Conservation (phyloP, 1,284 basidiomycete species). For the Vanrija pseudolonga region DNA sequence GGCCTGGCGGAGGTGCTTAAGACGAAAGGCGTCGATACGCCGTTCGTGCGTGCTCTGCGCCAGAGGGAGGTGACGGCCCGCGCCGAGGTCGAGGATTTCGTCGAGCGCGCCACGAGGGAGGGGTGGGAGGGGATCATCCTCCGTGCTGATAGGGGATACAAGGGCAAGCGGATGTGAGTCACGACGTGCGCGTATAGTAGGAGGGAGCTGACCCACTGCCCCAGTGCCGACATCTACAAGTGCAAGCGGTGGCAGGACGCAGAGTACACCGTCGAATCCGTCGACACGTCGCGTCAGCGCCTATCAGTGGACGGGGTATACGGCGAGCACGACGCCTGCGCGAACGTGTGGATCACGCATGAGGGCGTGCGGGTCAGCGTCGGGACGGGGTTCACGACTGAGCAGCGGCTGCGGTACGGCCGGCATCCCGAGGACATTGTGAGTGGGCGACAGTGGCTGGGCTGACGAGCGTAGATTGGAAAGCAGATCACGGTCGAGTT, state of each 20-base stretch:
- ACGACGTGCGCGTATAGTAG: too few species aligned
- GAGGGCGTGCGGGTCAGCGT: slow-evolving; percentile 37
- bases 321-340: slow-evolving; percentile 31
- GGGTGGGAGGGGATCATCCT: slow-evolving; percentile 48
- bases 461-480: slow-evolving; percentile 30
- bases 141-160: slow-evolving; percentile 39
- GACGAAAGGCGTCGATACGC: neutral
- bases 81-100: slow-evolving; percentile 34
- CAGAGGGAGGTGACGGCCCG: slow-evolving; percentile 23
- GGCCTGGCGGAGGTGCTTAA: neutral
- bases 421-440: slow-evolving; percentile 35
- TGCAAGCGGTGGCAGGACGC: slow-evolving; percentile 47
- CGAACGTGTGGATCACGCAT: slow-evolving; percentile 41
- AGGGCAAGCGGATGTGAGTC: slow-evolving; percentile 35
- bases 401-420: slow-evolving; percentile 39
- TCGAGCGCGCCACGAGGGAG: slow-evolving; percentile 29
- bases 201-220: neutral
- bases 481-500: slow-evolving; percentile 47
- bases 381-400: slow-evolving; percentile 41
- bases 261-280: slow-evolving; percentile 35
- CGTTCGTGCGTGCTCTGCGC: slow-evolving; percentile 24
- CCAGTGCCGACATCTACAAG: slow-evolving; percentile 40
- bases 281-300: slow-evolving; percentile 31
- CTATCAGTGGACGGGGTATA: slow-evolving; percentile 36
- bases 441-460: slow-evolving; percentile 2